Conservation (phyloP, 1,284 basidiomycete genomes). For the Heterobasidion annosum region DNA sequence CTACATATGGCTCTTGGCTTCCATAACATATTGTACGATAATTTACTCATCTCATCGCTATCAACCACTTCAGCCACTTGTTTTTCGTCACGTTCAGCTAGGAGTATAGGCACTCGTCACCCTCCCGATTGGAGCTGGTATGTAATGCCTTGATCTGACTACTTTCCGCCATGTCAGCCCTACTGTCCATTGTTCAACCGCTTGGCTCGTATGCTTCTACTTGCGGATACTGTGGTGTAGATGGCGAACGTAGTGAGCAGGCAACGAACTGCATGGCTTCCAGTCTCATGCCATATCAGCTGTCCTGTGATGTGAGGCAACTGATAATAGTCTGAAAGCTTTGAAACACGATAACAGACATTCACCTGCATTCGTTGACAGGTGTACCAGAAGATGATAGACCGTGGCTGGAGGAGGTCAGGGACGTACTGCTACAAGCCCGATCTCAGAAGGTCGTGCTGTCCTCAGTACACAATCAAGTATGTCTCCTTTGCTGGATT, state of each 20-base stretch:
- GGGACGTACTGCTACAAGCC: constrained; percentile 82
- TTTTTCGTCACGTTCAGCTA: too few relatives aligned
- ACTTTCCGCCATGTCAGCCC: not conserved
- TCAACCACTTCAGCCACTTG: too few relatives aligned
- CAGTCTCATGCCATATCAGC: constrained; percentile 22
- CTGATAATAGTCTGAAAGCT: not conserved
- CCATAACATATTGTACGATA: constrained; percentile 7
- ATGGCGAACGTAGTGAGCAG: constrained; percentile 23
- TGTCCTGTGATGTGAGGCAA: constrained; percentile 43
- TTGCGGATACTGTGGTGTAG: constrained; percentile 34
- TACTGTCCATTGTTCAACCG: constrained; percentile 19
- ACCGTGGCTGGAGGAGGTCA: constrained; percentile 85
- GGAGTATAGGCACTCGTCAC: too few relatives aligned
- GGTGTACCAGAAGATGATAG: constrained; percentile 76
- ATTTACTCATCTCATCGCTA: too few relatives aligned
- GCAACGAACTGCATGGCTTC: constrained; percentile 26
- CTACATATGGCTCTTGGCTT: not conserved
- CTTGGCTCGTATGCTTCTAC: constrained; percentile 18
- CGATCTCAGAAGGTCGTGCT: constrained; percentile 75
- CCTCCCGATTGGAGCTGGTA: too few relatives aligned
- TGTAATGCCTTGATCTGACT: not conserved
- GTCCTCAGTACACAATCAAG: constrained; percentile 90
- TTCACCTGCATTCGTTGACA: constrained; percentile 16
- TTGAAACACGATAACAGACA: not conserved
- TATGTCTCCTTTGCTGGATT: constrained; percentile 19